Evolutionary conservation across 257 asterid species (phyloP), one percentile per base, ranked within the genome.

Genomic region (Anisodus acutangulus): DNA sequence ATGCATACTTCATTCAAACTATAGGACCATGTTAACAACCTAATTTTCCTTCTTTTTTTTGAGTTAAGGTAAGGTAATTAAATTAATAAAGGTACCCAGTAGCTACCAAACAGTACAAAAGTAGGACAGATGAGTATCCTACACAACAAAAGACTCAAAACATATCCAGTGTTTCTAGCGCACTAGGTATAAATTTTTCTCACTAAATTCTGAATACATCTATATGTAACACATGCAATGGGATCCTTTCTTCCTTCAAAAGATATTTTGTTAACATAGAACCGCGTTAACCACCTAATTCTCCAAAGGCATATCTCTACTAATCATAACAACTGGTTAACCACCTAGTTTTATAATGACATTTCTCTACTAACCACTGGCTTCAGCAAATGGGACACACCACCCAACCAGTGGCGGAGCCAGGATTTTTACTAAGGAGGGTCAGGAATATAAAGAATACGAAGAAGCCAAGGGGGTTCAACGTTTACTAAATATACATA

Each of bases 1-100:
- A 76, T 76, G 37, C 57, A 22, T 76, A 53, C 19, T 76, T 76
- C 81, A 51, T 76, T 76, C 26, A 53, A 76, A 70, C 79, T 12
- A 26, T 76, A 76, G 11, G 53, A 51, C 64, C 22, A 51, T 76
- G 47, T 76, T 26, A 51, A 76, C 63, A 31, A 31, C 63, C 81
- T 15, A 76, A 51, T 3, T 26, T 49, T 74, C 62, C 59, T 39
- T 69, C 78, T 16, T 16, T 41, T 6, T 68, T 67, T 67, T 39
- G 54, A 69, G 35, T 31, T 69, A 39, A 37, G n/a, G 51, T 39
- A 37, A 68, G 76, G 53, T 37, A 68, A 37, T 39, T 37, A 15
- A 37, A 68, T 68, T 15, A 68, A 37, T 7, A 15, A 37, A 68
- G 51, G 76, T 67, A 69, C 54, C 26, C 39, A 69, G 3, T 37